Evolutionary conservation across 2,329 filamentous ascomycete species (phyloP).

Genomic region (Periconia sp.): DNA sequence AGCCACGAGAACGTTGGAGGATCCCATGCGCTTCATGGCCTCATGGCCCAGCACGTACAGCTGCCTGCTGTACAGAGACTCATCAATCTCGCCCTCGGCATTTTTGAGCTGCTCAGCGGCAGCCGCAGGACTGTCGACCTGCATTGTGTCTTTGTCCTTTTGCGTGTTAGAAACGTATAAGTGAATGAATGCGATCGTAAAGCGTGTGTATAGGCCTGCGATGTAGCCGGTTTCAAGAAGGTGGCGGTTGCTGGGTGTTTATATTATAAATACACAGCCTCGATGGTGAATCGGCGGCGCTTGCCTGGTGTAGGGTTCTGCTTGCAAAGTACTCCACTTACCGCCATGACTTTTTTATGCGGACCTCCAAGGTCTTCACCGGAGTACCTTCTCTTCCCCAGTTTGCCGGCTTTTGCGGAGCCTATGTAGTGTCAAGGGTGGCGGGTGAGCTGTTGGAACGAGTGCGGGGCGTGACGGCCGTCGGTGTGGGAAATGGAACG

Average conservation of each 20-base stretch:
- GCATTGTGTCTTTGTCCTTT: slow-evolving; percentile 63
- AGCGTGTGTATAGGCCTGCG: too few species aligned
- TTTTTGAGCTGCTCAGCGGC: slow-evolving; percentile 65
- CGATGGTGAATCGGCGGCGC: slow-evolving; percentile 14
- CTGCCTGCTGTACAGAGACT: slow-evolving; percentile 71
- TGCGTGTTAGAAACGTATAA: slow-evolving; percentile 7
- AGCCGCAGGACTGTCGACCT: slow-evolving; percentile 64
- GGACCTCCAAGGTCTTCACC: slow-evolving; percentile 47
- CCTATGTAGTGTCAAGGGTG: slow-evolving; percentile 28
- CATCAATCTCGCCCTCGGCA: slow-evolving; percentile 67
- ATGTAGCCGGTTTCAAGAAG: too few species aligned
- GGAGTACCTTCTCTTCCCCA: slow-evolving; percentile 50
- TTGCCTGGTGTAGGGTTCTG: slow-evolving; percentile 7
- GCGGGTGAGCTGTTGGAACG: slow-evolving; percentile 9
- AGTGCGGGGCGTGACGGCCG: slow-evolving; percentile 8
- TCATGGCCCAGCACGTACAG: slow-evolving; percentile 76
- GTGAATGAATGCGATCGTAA: too few species aligned
- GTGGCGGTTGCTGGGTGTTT: slow-evolving; percentile 20
- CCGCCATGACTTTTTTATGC: slow-evolving; percentile 49
- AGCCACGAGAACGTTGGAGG: slow-evolving; percentile 90
- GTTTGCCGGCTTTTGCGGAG: slow-evolving; percentile 44
- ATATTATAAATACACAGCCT: slow-evolving; percentile 38
- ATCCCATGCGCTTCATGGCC: slow-evolving; percentile 98
- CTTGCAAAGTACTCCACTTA: slow-evolving; percentile 30
- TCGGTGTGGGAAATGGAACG: slow-evolving; percentile 3